Base-by-base conservation (phyloP, 108 stramenopile genomes). In the Halocafeteria seosinensis region DNA sequence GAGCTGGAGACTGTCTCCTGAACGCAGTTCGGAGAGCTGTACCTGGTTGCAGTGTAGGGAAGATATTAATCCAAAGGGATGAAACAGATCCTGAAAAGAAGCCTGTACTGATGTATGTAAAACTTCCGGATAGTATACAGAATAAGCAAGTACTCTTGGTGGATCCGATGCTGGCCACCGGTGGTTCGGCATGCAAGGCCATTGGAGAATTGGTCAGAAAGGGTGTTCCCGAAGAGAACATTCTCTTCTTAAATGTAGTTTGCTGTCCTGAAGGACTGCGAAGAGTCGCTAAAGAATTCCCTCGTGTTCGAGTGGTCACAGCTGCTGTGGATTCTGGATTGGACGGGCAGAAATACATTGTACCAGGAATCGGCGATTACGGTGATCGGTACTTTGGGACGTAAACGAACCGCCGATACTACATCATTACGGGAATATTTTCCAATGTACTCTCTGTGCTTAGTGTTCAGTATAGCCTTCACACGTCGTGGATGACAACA, bases 161-260 rank as follows among this genome's bases (percentile, higher is more conserved):
- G 55, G 97, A 99, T 73, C 97, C 97, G 9, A 99, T 99, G 97
- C 76, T 96, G 55, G 97, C 93, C 8, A 99, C 97, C 3, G 97
- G 94, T 23, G 93, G 94, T 21, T 85, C 80, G 33, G 91, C 88
- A 5, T 57, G 72, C n/a, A 70, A 66, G 53, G 97, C 97, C 24
- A 70, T 98, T 31, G 67, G 79, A 13, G 71, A 75, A 4, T 65
- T 98, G 62, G 52, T 81, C 1, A 74, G 78, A 0, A 37, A 61
- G 3, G 83, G 83, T 23, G 89, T 91, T 0, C 66, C 76, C 38
- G 78, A 81, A 0, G 58, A 66, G 12, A 70, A 67, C 8, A 89
- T 98, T 50, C 61, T 88, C 17, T 94, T 98, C 87, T 76, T 87
- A 38, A 95, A 90, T 65, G 86, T 98, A 57, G 87, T 98, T 12